Evolutionary conservation across 345 rosid species (phyloP).

Genomic region (Salix suchowensis): DNA sequence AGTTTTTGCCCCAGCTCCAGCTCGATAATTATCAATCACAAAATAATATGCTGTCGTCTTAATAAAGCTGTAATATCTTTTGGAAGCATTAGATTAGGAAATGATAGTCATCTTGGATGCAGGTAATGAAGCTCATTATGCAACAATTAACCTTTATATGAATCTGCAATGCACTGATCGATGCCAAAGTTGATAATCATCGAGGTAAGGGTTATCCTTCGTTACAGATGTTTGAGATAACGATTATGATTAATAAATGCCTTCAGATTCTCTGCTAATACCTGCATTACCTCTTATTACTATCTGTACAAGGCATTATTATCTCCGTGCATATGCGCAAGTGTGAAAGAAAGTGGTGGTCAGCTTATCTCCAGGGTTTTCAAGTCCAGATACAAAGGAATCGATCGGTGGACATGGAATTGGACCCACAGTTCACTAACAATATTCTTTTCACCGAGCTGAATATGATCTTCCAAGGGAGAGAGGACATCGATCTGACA

Average conservation of each 20-base stretch:
- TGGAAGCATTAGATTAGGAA: neutral
- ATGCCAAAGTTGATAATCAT: constrained; percentile 3
- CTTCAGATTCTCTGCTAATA: neutral
- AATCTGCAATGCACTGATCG: neutral
- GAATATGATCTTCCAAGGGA: neutral
- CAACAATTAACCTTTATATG: neutral
- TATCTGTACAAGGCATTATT: neutral
- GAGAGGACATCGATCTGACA: neutral
- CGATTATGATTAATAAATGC: neutral
- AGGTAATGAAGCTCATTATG: neutral
- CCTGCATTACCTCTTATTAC: neutral
- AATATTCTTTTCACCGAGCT: neutral
- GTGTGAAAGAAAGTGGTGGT: neutral
- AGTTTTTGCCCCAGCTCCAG: neutral
- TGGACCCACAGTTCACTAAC: constrained; percentile 4
- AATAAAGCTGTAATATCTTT: neutral
- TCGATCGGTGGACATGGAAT: neutral
- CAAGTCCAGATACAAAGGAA: neutral
- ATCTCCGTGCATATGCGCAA: neutral
- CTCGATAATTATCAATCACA: neutral
- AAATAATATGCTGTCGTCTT: neutral
- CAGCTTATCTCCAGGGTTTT: neutral
- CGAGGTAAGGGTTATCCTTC: neutral
- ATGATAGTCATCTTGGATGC: neutral
- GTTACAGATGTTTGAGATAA: neutral